Evolutionary conservation across 371 early-diverging fungal species (phyloP).

Genomic region (Lichtheimia hyalospora): DNA sequence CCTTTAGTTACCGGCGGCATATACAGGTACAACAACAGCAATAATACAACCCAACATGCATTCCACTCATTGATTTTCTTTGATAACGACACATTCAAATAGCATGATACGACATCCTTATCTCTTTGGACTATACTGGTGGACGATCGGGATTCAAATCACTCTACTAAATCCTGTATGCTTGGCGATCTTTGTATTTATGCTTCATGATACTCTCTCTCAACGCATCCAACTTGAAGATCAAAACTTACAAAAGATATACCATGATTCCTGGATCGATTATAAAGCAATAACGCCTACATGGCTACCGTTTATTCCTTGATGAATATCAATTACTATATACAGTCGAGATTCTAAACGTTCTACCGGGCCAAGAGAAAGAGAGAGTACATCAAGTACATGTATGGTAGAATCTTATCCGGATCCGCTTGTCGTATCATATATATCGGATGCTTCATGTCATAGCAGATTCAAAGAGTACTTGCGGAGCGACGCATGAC

Average conservation of each 20-base stretch:
- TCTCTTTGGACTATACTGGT: neutral
- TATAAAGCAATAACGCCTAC: neutral
- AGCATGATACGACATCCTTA: constrained; percentile 1
- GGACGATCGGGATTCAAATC: neutral
- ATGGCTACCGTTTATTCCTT: neutral
- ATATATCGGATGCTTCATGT: too few species aligned
- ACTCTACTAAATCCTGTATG: neutral
- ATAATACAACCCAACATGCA: too few species aligned
- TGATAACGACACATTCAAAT: neutral
- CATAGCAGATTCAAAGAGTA: too few species aligned
- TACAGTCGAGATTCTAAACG: too few species aligned
- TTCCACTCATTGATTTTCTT: too few species aligned
- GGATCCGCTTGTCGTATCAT: too few species aligned
- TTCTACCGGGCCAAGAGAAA: too few species aligned
- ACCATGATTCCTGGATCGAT: neutral
- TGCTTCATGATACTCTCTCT: neutral
- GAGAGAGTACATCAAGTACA: too few species aligned
- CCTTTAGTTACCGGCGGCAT: too few species aligned
- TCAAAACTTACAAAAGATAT: neutral
- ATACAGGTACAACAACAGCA: too few species aligned
- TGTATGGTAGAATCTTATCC: too few species aligned
- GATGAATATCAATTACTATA: neutral
- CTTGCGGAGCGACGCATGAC: too few species aligned
- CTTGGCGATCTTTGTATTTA: neutral
- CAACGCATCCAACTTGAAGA: neutral